These are phyloP conservation scores for Tolypocladium inflatum DNA, from an alignment of 2,329 filamentous ascomycete genomes.

Conservation along the genomic window DNA sequence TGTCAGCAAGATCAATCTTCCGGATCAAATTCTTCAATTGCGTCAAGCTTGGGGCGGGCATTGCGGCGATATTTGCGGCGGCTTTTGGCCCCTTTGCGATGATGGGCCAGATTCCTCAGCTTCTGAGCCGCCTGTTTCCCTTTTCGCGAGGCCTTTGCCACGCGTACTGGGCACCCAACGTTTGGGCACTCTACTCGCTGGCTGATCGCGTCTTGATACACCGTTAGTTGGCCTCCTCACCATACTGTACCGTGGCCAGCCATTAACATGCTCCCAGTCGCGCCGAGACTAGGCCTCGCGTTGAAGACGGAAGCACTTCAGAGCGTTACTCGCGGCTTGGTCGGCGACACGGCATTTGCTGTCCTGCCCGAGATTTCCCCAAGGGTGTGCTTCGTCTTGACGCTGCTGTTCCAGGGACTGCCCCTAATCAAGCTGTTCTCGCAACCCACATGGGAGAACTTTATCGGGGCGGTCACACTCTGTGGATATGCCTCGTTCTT, in stretches of 20 bases:
- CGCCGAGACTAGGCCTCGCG: conserved; percentile 66
- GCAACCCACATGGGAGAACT: conserved; percentile 75
- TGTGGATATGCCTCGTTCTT: conserved; percentile 95
- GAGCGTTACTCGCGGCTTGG: conserved; percentile 85
- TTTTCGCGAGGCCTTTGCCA: conserved; percentile 92
- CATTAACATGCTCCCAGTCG: conserved; percentile 42
- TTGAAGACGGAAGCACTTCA: conserved; percentile 67
- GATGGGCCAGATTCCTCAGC: conserved; percentile 74
- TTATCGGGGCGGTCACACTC: conserved; percentile 80
- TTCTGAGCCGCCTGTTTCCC: conserved; percentile 79
- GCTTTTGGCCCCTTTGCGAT: conserved; percentile 85
- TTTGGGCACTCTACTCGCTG: conserved; percentile 97
- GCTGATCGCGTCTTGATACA: conserved; percentile 74
- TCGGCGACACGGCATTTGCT: conserved; percentile 90
- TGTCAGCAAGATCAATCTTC: conserved; percentile 68
- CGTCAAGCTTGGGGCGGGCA: conserved; percentile 69
- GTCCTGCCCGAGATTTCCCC: conserved; percentile 82
- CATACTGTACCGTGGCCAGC: neutral
- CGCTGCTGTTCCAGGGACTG: conserved; percentile 70
- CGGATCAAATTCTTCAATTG: conserved; percentile 69
- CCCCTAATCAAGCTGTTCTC: conserved; percentile 76
- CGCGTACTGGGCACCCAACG: conserved; percentile 96
- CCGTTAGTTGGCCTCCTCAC: conserved; percentile 39
- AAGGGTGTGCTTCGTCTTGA: conserved; percentile 70
- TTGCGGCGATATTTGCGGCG: conserved; percentile 61